Percentiles rank a stretch among this genome's conserved stretches.
Conservation (phyloP, 169 alveolate species). For the Cyclospora cayetanensis region DNA sequence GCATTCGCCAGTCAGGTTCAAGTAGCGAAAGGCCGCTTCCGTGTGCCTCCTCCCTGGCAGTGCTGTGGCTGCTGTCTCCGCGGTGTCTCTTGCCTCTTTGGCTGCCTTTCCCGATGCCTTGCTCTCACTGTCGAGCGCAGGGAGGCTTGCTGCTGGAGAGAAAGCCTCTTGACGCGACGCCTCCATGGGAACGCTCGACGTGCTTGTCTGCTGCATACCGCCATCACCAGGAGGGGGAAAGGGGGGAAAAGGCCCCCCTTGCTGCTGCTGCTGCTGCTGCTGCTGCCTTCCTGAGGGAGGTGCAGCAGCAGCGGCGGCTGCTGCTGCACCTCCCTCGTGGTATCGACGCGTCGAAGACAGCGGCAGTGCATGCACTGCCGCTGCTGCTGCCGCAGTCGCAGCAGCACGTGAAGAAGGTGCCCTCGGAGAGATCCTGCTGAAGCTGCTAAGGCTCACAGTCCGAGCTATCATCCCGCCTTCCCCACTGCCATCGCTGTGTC, state of each 20-base stretch:
- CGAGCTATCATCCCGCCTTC: not conserved
- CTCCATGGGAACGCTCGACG: no score
- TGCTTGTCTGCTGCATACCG: not conserved
- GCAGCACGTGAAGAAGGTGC: not conserved
- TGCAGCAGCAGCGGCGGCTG: no score
- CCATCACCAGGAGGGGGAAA: no score
- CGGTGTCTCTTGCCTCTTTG: not conserved
- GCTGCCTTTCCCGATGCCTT: not conserved
- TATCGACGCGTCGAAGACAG: not conserved
- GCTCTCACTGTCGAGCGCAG: not conserved
- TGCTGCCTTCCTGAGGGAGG: not conserved
- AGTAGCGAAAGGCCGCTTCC: slow-evolving; percentile 68
- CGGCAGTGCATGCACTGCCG: not conserved
- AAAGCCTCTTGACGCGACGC: not conserved
- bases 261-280: not conserved
- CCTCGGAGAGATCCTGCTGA: not conserved
- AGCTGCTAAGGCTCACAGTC: not conserved
- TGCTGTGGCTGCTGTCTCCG: not conserved
- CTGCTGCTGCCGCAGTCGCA: not conserved
- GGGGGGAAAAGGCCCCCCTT: not conserved
- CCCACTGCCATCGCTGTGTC: not conserved
- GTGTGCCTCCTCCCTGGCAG: slow-evolving; percentile 24
- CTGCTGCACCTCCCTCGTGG: not conserved
- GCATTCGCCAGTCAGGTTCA: slow-evolving; percentile 65
- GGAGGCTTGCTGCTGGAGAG: not conserved